A percentile compares a stretch with the other conserved stretches of the same genome.
These are phyloP conservation scores for Sclerotinia minor DNA, from an alignment of 2,329 filamentous ascomycete genomes.

Conservation along the genomic window DNA sequence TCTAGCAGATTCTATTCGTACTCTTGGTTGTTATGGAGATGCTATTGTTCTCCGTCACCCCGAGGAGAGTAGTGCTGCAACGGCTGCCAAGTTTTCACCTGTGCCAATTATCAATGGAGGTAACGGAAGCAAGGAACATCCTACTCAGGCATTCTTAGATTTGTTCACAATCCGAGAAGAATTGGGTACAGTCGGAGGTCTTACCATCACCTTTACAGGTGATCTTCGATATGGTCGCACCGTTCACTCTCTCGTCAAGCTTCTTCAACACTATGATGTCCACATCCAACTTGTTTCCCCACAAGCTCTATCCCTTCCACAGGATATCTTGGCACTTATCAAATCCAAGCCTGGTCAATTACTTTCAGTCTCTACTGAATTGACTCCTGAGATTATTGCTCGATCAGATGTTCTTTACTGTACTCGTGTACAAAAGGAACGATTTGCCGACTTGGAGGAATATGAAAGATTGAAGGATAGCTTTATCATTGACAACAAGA, in stretches of 20 bases:
- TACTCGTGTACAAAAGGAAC: slow-evolving; percentile 94
- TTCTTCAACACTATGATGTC: slow-evolving; percentile 94
- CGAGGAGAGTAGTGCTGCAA: slow-evolving; percentile 73
- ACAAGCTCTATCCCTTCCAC: slow-evolving; percentile 72
- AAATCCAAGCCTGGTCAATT: slow-evolving; percentile 71
- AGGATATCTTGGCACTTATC: slow-evolving; percentile 71
- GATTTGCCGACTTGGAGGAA: slow-evolving; percentile 76
- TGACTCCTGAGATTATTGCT: slow-evolving; percentile 85
- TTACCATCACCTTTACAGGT: slow-evolving; percentile 94
- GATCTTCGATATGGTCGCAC: slow-evolving; percentile 92
- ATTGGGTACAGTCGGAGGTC: slow-evolving; percentile 87
- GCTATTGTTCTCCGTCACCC: slow-evolving; percentile 96
- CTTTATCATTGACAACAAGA: slow-evolving; percentile 86
- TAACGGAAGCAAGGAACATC: slow-evolving; percentile 94
- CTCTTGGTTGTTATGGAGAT: slow-evolving; percentile 90
- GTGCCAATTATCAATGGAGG: slow-evolving; percentile 97
- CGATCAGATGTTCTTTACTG: slow-evolving; percentile 93
- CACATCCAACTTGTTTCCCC: slow-evolving; percentile 90
- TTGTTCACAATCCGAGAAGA: slow-evolving; percentile 99
- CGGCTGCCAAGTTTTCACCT: slow-evolving; percentile 81
- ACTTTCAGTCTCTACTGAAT: slow-evolving; percentile 68
- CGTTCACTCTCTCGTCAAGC: slow-evolving; percentile 91
- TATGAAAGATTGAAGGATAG: slow-evolving; percentile 88
- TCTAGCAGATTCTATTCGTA: slow-evolving; percentile 89
- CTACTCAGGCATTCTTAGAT: slow-evolving; percentile 95